A percentile compares a stretch with the other conserved stretches of the same genome.
These are phyloP conservation scores for Ricinus communis DNA, from an alignment of 345 rosid species.

Conservation along the genomic window DNA sequence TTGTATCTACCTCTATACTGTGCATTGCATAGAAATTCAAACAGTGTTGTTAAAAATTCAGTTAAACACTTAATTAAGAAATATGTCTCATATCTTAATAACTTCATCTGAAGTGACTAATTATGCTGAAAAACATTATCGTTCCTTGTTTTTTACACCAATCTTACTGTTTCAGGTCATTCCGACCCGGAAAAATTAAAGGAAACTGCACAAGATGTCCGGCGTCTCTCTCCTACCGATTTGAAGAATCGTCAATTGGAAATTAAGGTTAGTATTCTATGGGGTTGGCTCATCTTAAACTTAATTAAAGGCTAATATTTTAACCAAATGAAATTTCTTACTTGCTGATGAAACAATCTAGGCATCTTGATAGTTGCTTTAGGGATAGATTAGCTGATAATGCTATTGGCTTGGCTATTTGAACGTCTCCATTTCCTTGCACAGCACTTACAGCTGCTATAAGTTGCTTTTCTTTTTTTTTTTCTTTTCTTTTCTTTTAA, in stretches of 20 bases:
- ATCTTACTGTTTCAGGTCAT: constrained; percentile 50
- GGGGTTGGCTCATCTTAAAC: no score
- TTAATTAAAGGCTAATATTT: no score
- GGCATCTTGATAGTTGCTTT: no score
- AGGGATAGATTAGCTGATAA: neutral
- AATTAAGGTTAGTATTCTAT: constrained; percentile 52
- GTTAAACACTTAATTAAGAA: no score
- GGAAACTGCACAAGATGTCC: constrained; percentile 66
- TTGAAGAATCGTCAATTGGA: constrained; percentile 75
- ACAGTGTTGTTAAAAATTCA: no score
- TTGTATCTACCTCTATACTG: neutral
- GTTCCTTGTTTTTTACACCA: no score
- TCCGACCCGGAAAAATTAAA: constrained; percentile 81
- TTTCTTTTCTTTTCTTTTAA: neutral
- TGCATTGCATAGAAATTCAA: no score
- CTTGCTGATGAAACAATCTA: no score
- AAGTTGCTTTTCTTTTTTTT: neutral
- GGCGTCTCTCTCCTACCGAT: constrained; percentile 60
- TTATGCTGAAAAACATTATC: no score
- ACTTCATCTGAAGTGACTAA: no score
- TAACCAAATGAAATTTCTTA: no score
- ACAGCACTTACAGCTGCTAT: neutral
- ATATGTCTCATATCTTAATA: no score
- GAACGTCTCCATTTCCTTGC: neutral
- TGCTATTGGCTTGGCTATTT: neutral